phyloP scores from a whole-genome alignment of 78 protist genomes.

The Capsaspora owczarzaki region DNA sequence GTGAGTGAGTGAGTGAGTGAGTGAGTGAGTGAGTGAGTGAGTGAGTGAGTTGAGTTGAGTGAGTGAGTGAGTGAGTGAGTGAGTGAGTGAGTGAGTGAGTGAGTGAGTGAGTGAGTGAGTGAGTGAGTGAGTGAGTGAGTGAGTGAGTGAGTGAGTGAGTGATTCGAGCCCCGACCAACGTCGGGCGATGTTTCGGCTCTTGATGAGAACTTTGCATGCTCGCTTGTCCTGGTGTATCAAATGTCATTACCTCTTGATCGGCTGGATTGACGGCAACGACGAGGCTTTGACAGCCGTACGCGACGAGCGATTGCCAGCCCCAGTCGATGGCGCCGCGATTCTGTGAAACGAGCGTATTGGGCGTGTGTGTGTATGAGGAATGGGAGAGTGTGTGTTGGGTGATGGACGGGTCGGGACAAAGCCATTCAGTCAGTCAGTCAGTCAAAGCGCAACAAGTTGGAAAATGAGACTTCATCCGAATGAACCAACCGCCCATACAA shows the following conservation, averaged over 20 bases:
- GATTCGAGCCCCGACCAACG: not conserved
- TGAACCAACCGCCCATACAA: no score
- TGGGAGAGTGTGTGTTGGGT: no score
- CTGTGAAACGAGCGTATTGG: no score
- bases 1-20: not conserved
- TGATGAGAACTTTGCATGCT: not conserved
- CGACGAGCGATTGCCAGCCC: not conserved
- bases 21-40: not conserved
- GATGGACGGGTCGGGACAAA: no score
- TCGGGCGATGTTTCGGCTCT: not conserved
- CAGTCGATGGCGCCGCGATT: not conserved
- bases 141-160: not conserved
- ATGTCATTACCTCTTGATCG: not conserved
- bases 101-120: slow-evolving; percentile 3
- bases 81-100: not conserved
- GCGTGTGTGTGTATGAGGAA: no score
- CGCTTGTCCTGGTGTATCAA: not conserved
- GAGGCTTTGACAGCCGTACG: not conserved
- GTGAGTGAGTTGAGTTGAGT: not conserved
- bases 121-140: not conserved
- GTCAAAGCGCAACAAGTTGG: no score
- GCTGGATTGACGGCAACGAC: not conserved
- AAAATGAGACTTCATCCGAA: no score
- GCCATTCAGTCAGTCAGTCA: no score
- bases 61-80: not conserved